Evolutionary conservation across 257 asterid species (phyloP).

Genomic region (Craterostigma plantagineum): DNA sequence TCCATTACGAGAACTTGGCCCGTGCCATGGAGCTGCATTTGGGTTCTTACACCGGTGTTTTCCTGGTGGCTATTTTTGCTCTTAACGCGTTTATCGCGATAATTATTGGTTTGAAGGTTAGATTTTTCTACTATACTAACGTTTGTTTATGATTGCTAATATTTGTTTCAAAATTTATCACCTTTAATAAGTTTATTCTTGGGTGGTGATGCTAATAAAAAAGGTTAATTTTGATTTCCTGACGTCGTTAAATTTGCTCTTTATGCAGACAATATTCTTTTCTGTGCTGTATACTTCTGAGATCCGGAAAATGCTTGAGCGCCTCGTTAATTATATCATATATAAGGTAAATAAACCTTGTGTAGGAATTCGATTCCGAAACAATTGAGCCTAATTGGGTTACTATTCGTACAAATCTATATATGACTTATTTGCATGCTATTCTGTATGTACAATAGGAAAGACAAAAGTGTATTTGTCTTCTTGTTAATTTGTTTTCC

Average conservation of each 20-base stretch:
- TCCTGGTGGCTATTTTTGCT: constrained; percentile 53
- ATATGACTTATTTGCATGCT: constrained; percentile 7
- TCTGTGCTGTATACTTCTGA: constrained; percentile 75
- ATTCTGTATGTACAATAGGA: constrained; percentile 4
- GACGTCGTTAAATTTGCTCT: constrained; percentile 9
- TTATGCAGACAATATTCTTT: constrained; percentile 70
- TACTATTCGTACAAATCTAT: too few species aligned
- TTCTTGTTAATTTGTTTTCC: too few species aligned
- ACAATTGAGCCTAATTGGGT: neutral
- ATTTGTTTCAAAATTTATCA: neutral
- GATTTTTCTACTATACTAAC: neutral
- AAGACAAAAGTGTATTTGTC: too few species aligned
- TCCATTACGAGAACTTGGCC: constrained; percentile 35
- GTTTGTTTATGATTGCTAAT: neutral
- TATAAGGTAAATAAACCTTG: constrained; percentile 46
- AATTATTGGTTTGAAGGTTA: constrained; percentile 63
- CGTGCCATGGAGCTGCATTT: constrained; percentile 38
- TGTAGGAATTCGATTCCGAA: constrained; percentile 6
- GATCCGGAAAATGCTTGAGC: constrained; percentile 65
- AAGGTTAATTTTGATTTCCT: constrained; percentile 5
- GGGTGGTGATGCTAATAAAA: neutral
- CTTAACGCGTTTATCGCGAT: constrained; percentile 36
- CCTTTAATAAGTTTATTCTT: neutral
- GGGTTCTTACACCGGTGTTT: constrained; percentile 46
- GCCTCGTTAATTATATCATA: constrained; percentile 67